phyloP scores from a whole-genome alignment of 2,329 filamentous ascomycete genomes.

The Exophiala sp. region DNA sequence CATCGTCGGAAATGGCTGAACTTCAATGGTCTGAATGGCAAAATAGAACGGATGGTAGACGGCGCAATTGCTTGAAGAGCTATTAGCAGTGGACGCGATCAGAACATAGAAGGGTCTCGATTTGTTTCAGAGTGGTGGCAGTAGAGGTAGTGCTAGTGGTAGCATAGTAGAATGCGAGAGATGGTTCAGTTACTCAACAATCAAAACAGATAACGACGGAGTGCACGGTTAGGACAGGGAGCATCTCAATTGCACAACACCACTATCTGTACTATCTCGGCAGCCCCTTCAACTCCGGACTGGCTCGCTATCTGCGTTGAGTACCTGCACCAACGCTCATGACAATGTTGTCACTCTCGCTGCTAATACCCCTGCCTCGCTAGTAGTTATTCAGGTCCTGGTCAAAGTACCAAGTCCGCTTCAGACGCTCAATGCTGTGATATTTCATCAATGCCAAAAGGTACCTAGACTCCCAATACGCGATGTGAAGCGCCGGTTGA shows the following conservation, averaged over 20 bases:
- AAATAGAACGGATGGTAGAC: too few relatives aligned
- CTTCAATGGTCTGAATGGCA: too few relatives aligned
- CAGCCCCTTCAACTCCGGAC: neutral
- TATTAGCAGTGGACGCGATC: too few relatives aligned
- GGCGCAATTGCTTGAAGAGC: too few relatives aligned
- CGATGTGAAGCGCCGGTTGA: neutral
- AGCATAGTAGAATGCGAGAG: too few relatives aligned
- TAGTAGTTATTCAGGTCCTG: neutral
- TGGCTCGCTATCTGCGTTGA: neutral
- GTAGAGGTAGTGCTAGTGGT: too few relatives aligned
- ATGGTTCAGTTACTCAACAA: too few relatives aligned
- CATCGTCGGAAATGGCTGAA: too few relatives aligned
- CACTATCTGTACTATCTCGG: too few relatives aligned
- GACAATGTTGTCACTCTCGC: neutral
- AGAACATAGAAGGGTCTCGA: too few relatives aligned
- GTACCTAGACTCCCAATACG: neutral
- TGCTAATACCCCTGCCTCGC: neutral
- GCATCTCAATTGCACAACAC: neutral
- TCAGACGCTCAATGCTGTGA: neutral
- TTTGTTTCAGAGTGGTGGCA: too few relatives aligned
- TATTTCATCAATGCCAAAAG: neutral
- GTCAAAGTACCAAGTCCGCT: neutral
- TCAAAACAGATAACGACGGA: too few relatives aligned
- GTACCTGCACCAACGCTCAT: conserved; percentile 6
- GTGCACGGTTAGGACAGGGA: neutral